Base-by-base conservation (phyloP, 179 eudicot species). In the Vitellaria paradoxa region DNA sequence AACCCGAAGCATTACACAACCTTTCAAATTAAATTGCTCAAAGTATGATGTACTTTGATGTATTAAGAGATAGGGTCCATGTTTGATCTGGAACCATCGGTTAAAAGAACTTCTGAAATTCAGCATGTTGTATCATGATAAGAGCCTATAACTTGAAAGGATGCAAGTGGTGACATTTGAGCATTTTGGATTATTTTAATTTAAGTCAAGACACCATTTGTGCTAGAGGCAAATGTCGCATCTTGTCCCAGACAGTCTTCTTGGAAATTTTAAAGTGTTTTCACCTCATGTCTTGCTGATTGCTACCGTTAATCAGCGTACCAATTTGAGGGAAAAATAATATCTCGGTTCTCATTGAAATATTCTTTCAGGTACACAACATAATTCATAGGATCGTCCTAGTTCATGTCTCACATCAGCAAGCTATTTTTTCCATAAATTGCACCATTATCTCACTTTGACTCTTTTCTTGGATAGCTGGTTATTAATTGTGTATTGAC, bases 341-440 rank as follows among this genome's bases (percentile, higher is more conserved):
- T 57, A n/a, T 18, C 26, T n/a, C 11, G 17, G 24, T 45, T 26
- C 55, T 4, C 30, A 2, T 3, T 68, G 55, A 68, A 20, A 46
- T 68, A 18, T 13, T 66, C 21, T 40, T 17, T 17, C 70, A 40
- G 14, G 14, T 3, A 11, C 30, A 1, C 21, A 68, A 47, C 17
- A 10, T n/a, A 47, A 47, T 40, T 68, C 47, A 24, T 68, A 20
- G 52, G 56, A 71, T 12, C 47, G 3, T 73, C 37, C 23, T 61
- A 37, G 76, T 73, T 59, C 52, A 59, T 73, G 47, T 40, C 21
- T 72, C 64, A 30, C 74, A 53, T 72, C 49, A 30, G 65, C 65
- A 55, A 57, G 75, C 30, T 49, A 15, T 50, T 47, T 5, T 11
- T 7, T 47, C 37, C 11, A 66, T 45, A 20, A 11, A 2, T 69